phyloP scores from a whole-genome alignment of 331 rosid genomes.

The Saraca asoca region DNA sequence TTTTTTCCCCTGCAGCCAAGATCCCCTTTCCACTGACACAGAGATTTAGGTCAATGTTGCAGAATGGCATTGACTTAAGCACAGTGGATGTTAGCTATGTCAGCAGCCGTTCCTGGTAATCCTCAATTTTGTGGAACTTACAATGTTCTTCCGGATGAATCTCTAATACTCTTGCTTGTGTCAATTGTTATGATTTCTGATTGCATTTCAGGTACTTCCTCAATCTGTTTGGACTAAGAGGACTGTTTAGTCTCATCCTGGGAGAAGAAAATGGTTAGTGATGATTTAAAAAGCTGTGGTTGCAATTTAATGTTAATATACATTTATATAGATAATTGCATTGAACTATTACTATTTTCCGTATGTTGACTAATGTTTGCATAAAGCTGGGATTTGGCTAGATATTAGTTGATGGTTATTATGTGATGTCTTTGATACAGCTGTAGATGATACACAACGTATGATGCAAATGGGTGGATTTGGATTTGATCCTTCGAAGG shows the following conservation, averaged over 20 bases:
- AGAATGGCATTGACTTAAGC: conserved; percentile 98
- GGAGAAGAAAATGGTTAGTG: conserved; percentile 98
- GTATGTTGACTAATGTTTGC: background rate
- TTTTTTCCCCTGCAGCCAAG: conserved; percentile 66
- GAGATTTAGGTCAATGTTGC: conserved; percentile 95
- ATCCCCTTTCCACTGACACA: conserved; percentile 97
- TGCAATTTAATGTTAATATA: background rate
- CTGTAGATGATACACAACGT: conserved; percentile 92
- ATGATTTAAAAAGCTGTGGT: conserved; percentile 7
- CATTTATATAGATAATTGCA: background rate
- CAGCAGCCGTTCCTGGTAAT: conserved; percentile 97
- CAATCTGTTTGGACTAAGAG: conserved; percentile 94
- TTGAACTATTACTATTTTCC: conserved; percentile 6
- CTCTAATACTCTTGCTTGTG: conserved; percentile 21
- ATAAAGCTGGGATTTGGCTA: conserved; percentile 16
- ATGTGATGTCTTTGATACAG: conserved; percentile 52
- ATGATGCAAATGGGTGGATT: conserved; percentile 99
- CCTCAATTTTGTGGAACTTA: conserved; percentile 24
- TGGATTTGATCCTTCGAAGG: conserved; percentile 95
- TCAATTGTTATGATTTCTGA: conserved; percentile 32
- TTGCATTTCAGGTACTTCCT: conserved; percentile 81
- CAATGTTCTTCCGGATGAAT: background rate
- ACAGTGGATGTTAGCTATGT: conserved; percentile 99
- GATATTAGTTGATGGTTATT: conserved; percentile 12
- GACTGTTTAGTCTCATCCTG: conserved; percentile 94